These are phyloP conservation scores for Dianthus caryophyllus DNA, from an alignment of 148 eudicot species.

Conservation along the genomic window DNA sequence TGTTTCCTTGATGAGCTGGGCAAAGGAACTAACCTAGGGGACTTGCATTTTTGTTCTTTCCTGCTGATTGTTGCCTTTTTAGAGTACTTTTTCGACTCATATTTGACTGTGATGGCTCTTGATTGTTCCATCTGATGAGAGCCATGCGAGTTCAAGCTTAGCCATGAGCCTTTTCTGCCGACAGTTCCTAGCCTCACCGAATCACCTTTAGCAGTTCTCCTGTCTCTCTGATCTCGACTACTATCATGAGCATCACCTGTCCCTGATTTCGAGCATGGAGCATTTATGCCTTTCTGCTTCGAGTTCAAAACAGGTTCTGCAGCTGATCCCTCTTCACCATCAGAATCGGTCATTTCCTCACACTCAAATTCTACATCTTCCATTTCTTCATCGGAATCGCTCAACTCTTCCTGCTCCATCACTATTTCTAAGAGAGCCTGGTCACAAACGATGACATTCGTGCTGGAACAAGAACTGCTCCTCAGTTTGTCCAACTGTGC, in stretches of 20 bases:
- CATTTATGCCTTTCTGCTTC: constrained; percentile 27
- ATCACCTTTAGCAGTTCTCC: constrained; percentile 13
- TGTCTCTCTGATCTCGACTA: constrained; percentile 18
- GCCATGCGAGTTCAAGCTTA: constrained; percentile 45
- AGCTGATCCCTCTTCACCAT: constrained; percentile 63
- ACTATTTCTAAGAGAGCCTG: constrained; percentile 67
- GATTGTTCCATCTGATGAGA: constrained; percentile 18
- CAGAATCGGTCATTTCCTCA: constrained; percentile 95
- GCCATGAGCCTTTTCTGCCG: constrained; percentile 29
- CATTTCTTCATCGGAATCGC: constrained; percentile 95
- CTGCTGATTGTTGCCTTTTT: constrained; percentile 19
- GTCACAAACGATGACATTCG: constrained; percentile 25
- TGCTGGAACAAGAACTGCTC: constrained; percentile 16
- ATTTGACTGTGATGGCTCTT: constrained; percentile 7
- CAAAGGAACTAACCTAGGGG: constrained; percentile 19
- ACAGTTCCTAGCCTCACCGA: constrained; percentile 22
- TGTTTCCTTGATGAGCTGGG: constrained; percentile 27
- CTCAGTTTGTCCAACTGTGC: constrained; percentile 24
- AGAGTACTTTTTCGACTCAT: constrained; percentile 27
- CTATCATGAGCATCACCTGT: constrained; percentile 16
- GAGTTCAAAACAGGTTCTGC: constrained; percentile 34
- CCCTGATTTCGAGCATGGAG: constrained; percentile 17
- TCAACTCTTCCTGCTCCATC: constrained; percentile 97
- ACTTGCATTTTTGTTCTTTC: constrained; percentile 12
- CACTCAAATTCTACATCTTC: constrained; percentile 90